Conservation (phyloP, 306 rosid species). For the Malus sylvestris region DNA sequence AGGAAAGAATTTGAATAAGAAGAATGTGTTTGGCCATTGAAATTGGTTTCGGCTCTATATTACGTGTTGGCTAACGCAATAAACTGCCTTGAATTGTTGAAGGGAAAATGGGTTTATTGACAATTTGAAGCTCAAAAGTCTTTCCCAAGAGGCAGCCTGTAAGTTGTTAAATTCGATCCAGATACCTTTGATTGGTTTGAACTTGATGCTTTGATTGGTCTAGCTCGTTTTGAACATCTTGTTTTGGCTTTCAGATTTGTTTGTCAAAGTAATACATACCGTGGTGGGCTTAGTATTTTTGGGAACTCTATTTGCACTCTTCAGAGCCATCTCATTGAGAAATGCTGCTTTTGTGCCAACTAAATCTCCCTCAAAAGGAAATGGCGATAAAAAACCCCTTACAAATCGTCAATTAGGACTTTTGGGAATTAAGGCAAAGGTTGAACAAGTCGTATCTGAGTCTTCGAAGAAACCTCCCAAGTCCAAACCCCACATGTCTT, state of each 20-base stretch:
- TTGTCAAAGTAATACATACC: slow-evolving; percentile 50
- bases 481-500: slow-evolving; percentile 44
- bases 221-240: neutral
- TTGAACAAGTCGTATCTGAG: slow-evolving; percentile 36
- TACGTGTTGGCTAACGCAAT: neutral
- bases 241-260: slow-evolving; percentile 41
- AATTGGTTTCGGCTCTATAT: too few species aligned
- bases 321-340: slow-evolving; percentile 54
- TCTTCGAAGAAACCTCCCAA: slow-evolving; percentile 72
- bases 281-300: slow-evolving; percentile 48
- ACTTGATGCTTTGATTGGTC: neutral
- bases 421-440: slow-evolving; percentile 68
- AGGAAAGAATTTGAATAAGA: neutral
- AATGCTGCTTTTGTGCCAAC: slow-evolving; percentile 24
- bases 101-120: slow-evolving; percentile 57
- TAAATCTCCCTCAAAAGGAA: slow-evolving; percentile 32
- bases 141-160: slow-evolving; percentile 59
- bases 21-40: neutral
- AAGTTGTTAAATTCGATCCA: slow-evolving; percentile 25
- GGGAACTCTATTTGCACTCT: slow-evolving; percentile 61
- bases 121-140: slow-evolving; percentile 34
- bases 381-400: slow-evolving; percentile 39
- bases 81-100: slow-evolving; percentile 17
- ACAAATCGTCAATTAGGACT: slow-evolving; percentile 69
- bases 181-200: neutral